Evolutionary conservation across 2,329 filamentous ascomycete species (phyloP), one percentile per base, ranked within the genome.

Genomic region (Penicillium sp.): DNA sequence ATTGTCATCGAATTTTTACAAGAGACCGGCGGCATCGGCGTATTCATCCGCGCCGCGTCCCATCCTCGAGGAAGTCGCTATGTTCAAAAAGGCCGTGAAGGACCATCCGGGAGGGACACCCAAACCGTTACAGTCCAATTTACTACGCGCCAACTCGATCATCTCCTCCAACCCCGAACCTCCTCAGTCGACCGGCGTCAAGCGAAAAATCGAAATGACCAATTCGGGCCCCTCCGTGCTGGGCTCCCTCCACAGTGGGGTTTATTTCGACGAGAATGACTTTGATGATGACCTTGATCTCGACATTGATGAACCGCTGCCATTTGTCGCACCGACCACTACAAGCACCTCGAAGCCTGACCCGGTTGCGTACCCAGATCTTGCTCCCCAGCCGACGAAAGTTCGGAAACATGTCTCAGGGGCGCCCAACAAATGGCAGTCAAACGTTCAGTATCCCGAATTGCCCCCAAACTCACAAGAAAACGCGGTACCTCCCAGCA

Each of bases 271-370:
- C 53, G 89, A 91, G 56, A 86, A 93, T 61, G 92, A 96, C 66
- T 94, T 96, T 60, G 90, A 91, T 63, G 89, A 93, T 66, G 91
- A 96, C 61, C 81, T 87, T 17, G 83, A 91, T 49, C 77, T 96
- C 20, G 89, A 90, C 55, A 61, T 69, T 13, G 66, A 68, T 50
- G 65, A 59, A 46, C 72, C 61, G 5, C 69, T 65, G 48, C 67
- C 63, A 18, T 63, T 64, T 32, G 59, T 58, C 20, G 61, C 63
- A 9, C 63, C 62, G 8, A 52, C 32, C 34, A 23, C 47, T 17
- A 34, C 43, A 7, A 47, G 17, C 7, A 21, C 18, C 8, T 12
- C 50, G 6, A 55, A 60, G 30, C 43, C 53, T 13, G 52, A 58
- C 12, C 41, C 49, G 4, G 54, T 63, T n/a, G 44, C 46, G 15